Evolutionary conservation across 2,329 filamentous ascomycete species (phyloP).

Genomic region (Macroventuria anomochaeta): DNA sequence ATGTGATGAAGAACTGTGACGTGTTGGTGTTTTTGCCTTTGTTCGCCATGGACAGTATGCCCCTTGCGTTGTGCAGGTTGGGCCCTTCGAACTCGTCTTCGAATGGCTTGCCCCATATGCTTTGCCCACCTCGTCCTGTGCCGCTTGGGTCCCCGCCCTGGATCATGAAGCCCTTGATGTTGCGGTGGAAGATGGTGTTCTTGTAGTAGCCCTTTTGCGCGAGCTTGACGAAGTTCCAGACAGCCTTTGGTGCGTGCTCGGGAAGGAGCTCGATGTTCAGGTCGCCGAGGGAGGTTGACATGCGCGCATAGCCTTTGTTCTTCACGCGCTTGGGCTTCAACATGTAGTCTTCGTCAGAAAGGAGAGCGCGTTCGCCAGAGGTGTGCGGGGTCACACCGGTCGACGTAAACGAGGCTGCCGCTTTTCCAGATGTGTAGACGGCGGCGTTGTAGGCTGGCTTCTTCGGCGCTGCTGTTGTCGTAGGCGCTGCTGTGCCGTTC

Average conservation of each 20-base stretch:
- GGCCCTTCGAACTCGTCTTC: conserved; percentile 92
- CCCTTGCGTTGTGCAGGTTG: conserved; percentile 79
- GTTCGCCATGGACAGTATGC: conserved; percentile 92
- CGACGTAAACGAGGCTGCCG: conserved; percentile 93
- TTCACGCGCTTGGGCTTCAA: conserved; percentile 88
- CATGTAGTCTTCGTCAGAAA: conserved; percentile 97
- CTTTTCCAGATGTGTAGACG: conserved; percentile 85
- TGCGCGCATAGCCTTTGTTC: conserved; percentile 86
- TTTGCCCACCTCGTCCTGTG: conserved; percentile 86
- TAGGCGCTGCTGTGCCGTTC: conserved; percentile 33
- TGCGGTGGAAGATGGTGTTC: conserved; percentile 84
- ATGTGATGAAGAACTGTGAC: conserved; percentile 93
- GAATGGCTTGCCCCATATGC: conserved; percentile 94
- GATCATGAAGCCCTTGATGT: conserved; percentile 96
- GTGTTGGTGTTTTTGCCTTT: conserved; percentile 99
- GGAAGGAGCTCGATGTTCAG: conserved; percentile 89
- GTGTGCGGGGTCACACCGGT: conserved; percentile 94
- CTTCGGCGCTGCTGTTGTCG: conserved; percentile 42
- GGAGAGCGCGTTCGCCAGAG: conserved; percentile 80
- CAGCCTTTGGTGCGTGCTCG: conserved; percentile 88
- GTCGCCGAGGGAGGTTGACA: conserved; percentile 84
- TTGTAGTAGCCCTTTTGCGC: conserved; percentile 91
- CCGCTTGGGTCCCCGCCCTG: conserved; percentile 95
- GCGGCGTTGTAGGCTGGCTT: conserved; percentile 75
- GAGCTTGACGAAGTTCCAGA: conserved; percentile 95